Percentiles rank a stretch among this genome's conserved stretches.
Evolutionary conservation across 139 green algal species (phyloP).

Genomic region (Choricystis sp.): DNA sequence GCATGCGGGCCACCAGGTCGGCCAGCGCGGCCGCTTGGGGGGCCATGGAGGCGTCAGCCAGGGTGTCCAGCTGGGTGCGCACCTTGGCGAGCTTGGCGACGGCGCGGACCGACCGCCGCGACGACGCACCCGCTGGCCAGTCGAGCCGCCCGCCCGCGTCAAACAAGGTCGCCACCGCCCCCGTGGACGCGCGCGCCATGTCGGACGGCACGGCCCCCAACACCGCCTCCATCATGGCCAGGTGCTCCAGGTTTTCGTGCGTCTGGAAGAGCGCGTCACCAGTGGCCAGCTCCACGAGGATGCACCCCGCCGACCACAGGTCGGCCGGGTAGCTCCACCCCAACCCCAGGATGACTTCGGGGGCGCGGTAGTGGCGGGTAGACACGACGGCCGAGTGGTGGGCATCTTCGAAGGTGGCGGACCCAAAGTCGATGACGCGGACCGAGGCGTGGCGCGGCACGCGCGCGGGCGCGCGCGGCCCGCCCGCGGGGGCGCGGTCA

Average conservation of each 20-base stretch:
- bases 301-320: conserved; percentile 91
- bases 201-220: conserved; percentile 48
- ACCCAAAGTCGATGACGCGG: conserved; percentile 94
- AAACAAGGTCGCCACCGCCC: not conserved
- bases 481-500: not conserved
- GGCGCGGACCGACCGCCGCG: conserved; percentile 52
- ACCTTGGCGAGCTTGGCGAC: conserved; percentile 29
- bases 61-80: conserved; percentile 5
- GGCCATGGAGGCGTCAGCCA: not conserved
- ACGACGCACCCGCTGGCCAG: conserved; percentile 57
- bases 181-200: conserved; percentile 11
- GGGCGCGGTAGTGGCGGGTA: conserved; percentile 92
- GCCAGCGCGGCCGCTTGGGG: not conserved
- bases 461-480: conserved; percentile 2
- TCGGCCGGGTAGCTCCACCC: conserved; percentile 87
- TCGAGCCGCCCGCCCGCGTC: conserved; percentile 20
- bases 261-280: conserved; percentile 88
- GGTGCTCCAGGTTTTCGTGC: conserved; percentile 96
- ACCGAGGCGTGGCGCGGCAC: conserved; percentile 47
- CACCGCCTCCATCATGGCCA: conserved; percentile 96
- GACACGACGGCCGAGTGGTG: conserved; percentile 69
- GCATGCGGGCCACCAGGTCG: conserved; percentile 28
- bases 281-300: conserved; percentile 87
- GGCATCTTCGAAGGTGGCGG: conserved; percentile 80
- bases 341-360: conserved; percentile 87